Percentiles rank a stretch among this genome's conserved stretches.
Conservation (phyloP, 2,329 filamentous ascomycete species). For the Talaromyces sp. region DNA sequence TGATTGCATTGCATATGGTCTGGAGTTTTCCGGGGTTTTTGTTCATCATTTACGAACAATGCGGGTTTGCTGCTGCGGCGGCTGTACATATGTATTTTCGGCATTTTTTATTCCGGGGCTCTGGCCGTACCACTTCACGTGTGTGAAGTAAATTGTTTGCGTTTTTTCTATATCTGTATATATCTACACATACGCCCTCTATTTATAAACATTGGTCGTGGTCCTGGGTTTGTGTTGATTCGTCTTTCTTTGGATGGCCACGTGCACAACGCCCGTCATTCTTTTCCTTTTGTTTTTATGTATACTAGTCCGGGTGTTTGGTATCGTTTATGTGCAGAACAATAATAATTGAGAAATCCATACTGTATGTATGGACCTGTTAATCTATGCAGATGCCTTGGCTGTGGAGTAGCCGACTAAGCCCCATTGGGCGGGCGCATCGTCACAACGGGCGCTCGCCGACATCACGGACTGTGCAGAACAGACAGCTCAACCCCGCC, state of each 20-base stretch:
- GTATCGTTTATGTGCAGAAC: background rate
- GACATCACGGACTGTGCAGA: background rate
- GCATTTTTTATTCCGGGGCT: background rate
- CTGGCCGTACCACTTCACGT: background rate
- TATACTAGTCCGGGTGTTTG: background rate
- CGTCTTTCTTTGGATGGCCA: background rate
- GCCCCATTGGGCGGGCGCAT: constrained; percentile 12
- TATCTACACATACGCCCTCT: background rate
- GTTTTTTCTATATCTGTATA: background rate
- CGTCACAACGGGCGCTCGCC: constrained; percentile 8
- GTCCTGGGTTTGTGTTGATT: background rate
- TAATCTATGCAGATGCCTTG: constrained; percentile 1
- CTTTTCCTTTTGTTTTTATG: background rate
- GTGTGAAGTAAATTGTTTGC: background rate
- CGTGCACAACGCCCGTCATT: background rate
- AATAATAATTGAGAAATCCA: background rate
- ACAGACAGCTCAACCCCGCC: constrained; percentile 1
- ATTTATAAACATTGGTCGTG: background rate
- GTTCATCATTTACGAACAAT: background rate
- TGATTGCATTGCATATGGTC: background rate
- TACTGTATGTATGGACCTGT: too few species aligned
- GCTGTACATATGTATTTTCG: background rate
- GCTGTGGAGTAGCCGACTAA: constrained; percentile 5
- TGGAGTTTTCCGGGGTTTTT: background rate
- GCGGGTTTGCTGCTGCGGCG: background rate